phyloP scores from a whole-genome alignment of 2,329 filamentous ascomycete genomes.

The Scytalidium sp. region DNA sequence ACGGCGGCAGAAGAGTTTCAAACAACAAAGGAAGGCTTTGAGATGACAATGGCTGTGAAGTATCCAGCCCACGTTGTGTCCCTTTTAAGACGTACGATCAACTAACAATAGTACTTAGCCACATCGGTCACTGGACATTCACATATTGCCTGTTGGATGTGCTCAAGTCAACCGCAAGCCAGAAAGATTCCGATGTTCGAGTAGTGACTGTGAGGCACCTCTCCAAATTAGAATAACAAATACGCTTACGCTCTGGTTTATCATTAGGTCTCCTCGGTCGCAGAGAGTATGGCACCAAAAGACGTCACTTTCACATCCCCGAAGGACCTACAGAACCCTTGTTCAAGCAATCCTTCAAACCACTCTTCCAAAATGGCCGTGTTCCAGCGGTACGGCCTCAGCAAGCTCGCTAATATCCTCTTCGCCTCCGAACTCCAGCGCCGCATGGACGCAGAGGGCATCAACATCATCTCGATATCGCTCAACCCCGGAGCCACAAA shows the following conservation, averaged over 20 bases:
- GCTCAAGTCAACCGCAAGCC: not conserved
- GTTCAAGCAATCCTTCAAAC: too few relatives aligned
- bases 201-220: not conserved
- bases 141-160: not conserved
- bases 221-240: too few relatives aligned
- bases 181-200: not conserved
- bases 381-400: not conserved
- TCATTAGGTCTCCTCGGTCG: too few relatives aligned
- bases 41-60: not conserved
- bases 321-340: not conserved
- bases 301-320: not conserved
- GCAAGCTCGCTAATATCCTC: not conserved
- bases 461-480: conserved; percentile 3
- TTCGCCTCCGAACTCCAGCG: conserved; percentile 23
- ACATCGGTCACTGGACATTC: not conserved
- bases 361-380: too few relatives aligned
- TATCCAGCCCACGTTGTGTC: not conserved
- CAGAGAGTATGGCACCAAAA: not conserved
- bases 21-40: not conserved
- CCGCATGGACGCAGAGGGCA: conserved; percentile 1
- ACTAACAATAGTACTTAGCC: not conserved
- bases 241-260: too few relatives aligned
- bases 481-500: conserved; percentile 4
- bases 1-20: not conserved
- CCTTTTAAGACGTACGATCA: not conserved